These are phyloP conservation scores for Pleurotus pulmonarius DNA, from an alignment of 768 basidiomycete species.

Conservation along the genomic window DNA sequence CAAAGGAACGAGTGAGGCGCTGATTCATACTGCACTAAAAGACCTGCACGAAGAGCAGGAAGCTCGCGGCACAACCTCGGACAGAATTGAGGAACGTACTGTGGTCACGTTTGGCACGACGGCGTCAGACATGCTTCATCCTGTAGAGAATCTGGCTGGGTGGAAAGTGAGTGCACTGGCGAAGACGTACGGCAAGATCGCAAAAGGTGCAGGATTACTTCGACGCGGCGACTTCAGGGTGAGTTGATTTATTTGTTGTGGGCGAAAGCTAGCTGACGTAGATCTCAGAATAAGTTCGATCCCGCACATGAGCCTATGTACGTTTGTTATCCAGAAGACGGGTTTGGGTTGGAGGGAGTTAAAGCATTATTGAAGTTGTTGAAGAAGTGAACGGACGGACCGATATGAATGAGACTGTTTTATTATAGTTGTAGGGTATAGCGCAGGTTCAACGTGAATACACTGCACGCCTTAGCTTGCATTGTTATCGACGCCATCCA, in stretches of 20 bases:
- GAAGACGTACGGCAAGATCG: conserved; percentile 39
- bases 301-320: conserved; percentile 40
- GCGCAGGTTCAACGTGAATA: no score
- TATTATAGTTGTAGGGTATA: no score
- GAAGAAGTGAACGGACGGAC: conserved; percentile 22
- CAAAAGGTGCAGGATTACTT: conserved; percentile 33
- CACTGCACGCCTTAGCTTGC: neutral
- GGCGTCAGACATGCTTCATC: conserved; percentile 35
- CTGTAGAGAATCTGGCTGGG: conserved; percentile 40
- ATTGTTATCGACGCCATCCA: neutral
- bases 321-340: conserved; percentile 47
- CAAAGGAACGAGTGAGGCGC: conserved; percentile 48
- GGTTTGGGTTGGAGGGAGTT: conserved; percentile 43
- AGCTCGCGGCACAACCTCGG: neutral
- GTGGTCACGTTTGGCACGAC: conserved; percentile 47
- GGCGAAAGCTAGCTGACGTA: neutral
- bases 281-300: conserved; percentile 40
- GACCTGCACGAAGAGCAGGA: conserved; percentile 32
- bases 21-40: conserved; percentile 45
- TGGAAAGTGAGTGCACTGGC: conserved; percentile 42
- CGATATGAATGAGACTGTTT: no score
- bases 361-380: conserved; percentile 38
- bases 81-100: conserved; percentile 18
- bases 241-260: conserved; percentile 6
- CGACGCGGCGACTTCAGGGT: conserved; percentile 44